These are phyloP conservation scores for Cytospora piceicola DNA, from an alignment of 2,329 filamentous ascomycete genomes.

Conservation along the genomic window DNA sequence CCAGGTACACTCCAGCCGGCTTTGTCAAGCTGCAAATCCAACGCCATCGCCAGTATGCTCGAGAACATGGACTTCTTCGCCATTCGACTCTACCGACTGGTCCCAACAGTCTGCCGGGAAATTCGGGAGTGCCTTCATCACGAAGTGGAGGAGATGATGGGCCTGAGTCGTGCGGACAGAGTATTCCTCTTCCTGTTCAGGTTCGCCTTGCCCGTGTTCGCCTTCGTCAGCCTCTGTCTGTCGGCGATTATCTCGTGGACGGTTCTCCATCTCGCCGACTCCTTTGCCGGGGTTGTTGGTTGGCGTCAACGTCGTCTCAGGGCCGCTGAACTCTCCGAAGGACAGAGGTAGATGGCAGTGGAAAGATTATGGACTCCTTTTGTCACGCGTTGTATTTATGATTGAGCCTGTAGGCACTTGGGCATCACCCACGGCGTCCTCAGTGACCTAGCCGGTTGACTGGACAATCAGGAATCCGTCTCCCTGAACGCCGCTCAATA, in stretches of 20 bases:
- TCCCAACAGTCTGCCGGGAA: not conserved
- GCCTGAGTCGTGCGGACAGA: not conserved
- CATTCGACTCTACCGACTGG: not conserved
- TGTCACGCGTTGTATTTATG: not conserved
- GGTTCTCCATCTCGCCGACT: not conserved
- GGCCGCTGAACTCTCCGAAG: not conserved
- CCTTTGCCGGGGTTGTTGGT: not conserved
- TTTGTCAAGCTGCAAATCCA: too few species aligned
- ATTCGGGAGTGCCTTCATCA: not conserved
- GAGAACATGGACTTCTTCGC: not conserved
- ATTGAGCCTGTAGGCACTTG: not conserved
- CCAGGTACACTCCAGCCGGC: too few species aligned
- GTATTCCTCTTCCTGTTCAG: not conserved
- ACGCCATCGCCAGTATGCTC: not conserved
- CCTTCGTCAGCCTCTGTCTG: not conserved
- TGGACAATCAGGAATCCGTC: too few species aligned
- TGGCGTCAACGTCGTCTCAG: not conserved
- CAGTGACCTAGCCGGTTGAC: too few species aligned
- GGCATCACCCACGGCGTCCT: too few species aligned
- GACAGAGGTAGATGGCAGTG: not conserved
- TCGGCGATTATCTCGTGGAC: too few species aligned
- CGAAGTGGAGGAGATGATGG: not conserved
- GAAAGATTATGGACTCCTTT: not conserved
- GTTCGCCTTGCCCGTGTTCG: not conserved
- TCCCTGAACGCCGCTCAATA: too few species aligned